Conservation (phyloP, 768 basidiomycete genomes). For the Fibroporia radiculosa region DNA sequence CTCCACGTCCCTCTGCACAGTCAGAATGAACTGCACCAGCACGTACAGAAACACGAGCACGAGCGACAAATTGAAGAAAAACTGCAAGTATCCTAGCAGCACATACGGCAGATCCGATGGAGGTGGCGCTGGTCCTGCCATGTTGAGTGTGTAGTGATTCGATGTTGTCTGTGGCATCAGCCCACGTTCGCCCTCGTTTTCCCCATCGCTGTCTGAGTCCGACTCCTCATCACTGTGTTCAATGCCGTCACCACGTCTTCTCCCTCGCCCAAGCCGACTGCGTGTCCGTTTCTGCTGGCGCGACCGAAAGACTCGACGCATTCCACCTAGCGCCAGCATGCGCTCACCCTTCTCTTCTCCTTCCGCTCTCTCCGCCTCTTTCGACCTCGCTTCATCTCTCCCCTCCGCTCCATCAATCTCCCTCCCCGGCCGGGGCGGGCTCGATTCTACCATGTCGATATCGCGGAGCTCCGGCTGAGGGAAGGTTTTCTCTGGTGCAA, state of each 20-base stretch:
- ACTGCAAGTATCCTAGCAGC: slow-evolving; percentile 87
- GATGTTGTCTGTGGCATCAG: slow-evolving; percentile 50
- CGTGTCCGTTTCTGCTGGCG: slow-evolving; percentile 41
- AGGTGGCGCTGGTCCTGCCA: slow-evolving; percentile 51
- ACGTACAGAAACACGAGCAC: slow-evolving; percentile 81
- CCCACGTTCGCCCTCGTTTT: slow-evolving; percentile 20
- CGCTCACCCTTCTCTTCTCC: slow-evolving; percentile 32
- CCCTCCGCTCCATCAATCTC: slow-evolving; percentile 6
- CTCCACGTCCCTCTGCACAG: slow-evolving; percentile 85
- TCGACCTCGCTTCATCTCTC: too few relatives aligned
- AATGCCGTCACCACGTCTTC: slow-evolving; percentile 9
- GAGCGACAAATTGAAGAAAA: slow-evolving; percentile 87
- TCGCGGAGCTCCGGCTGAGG: slow-evolving; percentile 53
- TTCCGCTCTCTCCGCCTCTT: slow-evolving; percentile 17
- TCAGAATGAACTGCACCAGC: slow-evolving; percentile 77
- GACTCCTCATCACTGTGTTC: slow-evolving; percentile 30
- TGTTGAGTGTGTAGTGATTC: slow-evolving; percentile 79
- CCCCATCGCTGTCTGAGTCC: slow-evolving; percentile 35
- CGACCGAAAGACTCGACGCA: slow-evolving; percentile 58
- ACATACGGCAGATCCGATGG: slow-evolving; percentile 71
- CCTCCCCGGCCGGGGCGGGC: slow-evolving; percentile 40
- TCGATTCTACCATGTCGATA: slow-evolving; percentile 69
- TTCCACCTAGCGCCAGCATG: slow-evolving; percentile 53
- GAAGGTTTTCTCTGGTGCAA: slow-evolving; percentile 51
- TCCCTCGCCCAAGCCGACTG: slow-evolving; percentile 10